These are phyloP conservation scores for Tricholoma bakamatsutake DNA, from an alignment of 768 basidiomycete species.

Conservation along the genomic window DNA sequence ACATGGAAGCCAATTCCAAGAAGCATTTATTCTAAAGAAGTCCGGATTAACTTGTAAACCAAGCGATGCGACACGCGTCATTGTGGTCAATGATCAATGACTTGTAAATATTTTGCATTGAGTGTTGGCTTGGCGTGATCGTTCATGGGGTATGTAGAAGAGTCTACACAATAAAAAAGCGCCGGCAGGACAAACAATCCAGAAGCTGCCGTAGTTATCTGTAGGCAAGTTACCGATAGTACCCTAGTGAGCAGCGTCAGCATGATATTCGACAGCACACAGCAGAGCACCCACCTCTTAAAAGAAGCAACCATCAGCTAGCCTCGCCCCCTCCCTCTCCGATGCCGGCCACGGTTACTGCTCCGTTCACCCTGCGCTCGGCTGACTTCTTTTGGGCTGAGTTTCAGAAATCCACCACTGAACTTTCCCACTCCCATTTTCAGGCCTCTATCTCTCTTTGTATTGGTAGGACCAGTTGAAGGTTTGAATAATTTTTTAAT, in stretches of 20 bases:
- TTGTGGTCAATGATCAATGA: slow-evolving; percentile 28
- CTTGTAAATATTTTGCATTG: slow-evolving; percentile 18
- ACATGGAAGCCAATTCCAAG: neutral
- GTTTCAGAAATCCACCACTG: slow-evolving; percentile 58
- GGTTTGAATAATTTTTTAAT: slow-evolving; percentile 62
- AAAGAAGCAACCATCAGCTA: neutral
- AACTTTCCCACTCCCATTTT: slow-evolving; percentile 79
- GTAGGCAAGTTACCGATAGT: neutral
- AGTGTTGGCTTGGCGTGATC: neutral
- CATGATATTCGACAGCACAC: neutral
- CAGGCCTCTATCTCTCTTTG: slow-evolving; percentile 59
- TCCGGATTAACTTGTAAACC: slow-evolving; percentile 21
- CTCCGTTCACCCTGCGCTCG: slow-evolving; percentile 23
- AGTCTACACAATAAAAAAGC: neutral
- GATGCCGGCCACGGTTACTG: slow-evolving; percentile 8
- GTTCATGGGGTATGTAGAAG: neutral
- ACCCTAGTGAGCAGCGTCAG: neutral
- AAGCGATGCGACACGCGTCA: slow-evolving; percentile 21
- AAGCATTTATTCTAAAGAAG: slow-evolving; percentile 1
- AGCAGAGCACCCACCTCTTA: neutral
- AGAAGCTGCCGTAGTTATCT: neutral
- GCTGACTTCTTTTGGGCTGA: slow-evolving; percentile 58
- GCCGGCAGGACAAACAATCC: neutral
- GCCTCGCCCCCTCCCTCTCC: neutral
- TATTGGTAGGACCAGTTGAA: slow-evolving; percentile 22